phyloP scores from a whole-genome alignment of 2,329 filamentous ascomycete genomes.

The Neonectria punicea region DNA sequence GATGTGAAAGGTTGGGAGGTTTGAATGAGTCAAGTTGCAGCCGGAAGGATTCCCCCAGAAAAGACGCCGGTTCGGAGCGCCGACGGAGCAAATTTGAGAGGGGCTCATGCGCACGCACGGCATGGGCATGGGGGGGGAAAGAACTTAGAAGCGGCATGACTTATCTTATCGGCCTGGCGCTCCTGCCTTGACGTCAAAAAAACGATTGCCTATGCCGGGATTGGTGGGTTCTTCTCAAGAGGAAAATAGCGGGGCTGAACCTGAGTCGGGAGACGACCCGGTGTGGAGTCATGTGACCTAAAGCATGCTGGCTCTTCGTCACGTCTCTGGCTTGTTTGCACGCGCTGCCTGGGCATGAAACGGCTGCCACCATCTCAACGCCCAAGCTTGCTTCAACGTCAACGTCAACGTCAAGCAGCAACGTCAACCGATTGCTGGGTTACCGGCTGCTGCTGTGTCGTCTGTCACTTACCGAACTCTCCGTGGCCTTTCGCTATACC shows the following conservation, averaged over 20 bases:
- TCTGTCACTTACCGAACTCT: not conserved
- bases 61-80: conserved; percentile 37
- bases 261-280: not conserved
- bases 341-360: not conserved
- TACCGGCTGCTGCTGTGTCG: not conserved
- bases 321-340: not conserved
- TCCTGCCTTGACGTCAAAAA: conserved; percentile 25
- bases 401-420: not conserved
- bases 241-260: conserved; percentile 1
- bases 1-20: not conserved
- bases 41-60: conserved; percentile 15
- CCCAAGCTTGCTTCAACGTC: not conserved
- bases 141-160: not conserved
- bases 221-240: conserved; percentile 18
- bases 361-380: not conserved
- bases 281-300: conserved; percentile 11
- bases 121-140: not conserved
- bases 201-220: conserved; percentile 10
- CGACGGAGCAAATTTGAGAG: conserved; percentile 37
- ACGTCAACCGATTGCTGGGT: not conserved
- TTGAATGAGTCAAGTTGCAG: conserved; percentile 7
- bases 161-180: conserved; percentile 23
- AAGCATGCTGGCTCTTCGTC: not conserved
- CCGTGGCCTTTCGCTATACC: not conserved
- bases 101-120: conserved; percentile 18